Evolutionary conservation across 441 rosid genomes (phyloP), one percentile per base, ranked within the genome.

Genomic region (Macaranga tanarius): DNA sequence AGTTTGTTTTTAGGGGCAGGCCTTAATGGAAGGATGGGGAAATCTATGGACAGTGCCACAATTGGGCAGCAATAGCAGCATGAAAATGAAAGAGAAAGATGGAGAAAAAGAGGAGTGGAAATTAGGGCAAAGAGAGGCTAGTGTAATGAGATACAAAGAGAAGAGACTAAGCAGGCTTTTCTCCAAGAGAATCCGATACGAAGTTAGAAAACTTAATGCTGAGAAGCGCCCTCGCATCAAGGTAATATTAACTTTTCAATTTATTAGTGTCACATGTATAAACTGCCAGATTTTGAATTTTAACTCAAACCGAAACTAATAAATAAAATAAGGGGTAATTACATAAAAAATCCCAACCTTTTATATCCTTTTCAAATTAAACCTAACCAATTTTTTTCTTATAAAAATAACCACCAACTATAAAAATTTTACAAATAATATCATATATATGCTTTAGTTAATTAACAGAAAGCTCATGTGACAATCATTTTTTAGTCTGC

Each of bases 201-300:
- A 94, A 83, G 98, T 94, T 71, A 86, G 98, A 68, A 94, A 92
- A 84, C 90, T 90, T 77, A 94, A 94, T 64, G 98, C 98, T 0
- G 95, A 94, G 83, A 94, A 89, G 54, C 97, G 98, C 23, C 98
- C 98, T 59, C 88, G 98, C 10, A 67, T 90, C 48, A 94, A 94
- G 93, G 96, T 93, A 52, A n/a, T 34, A 34, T 19, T 13, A 75
- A n/a, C 3, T 50, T 63, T 42, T 42, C 20, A 48, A 26, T 5
- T 28, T 5, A 48, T 4, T 48, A 48, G 19, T 4, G 8, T 42
- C 47, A 42, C 47, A 42, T 10, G 47, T 42, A 9, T 42, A 4
- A 34, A 34, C 38, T 34, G 38, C 38, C 38, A 34, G 13, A 42
- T 42, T 42, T 42, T 42, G 47, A 42, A 34, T 34, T 34, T 34